These are phyloP conservation scores for Aspergillus fijiensis DNA, from an alignment of 2,329 filamentous ascomycete species.

Conservation along the genomic window DNA sequence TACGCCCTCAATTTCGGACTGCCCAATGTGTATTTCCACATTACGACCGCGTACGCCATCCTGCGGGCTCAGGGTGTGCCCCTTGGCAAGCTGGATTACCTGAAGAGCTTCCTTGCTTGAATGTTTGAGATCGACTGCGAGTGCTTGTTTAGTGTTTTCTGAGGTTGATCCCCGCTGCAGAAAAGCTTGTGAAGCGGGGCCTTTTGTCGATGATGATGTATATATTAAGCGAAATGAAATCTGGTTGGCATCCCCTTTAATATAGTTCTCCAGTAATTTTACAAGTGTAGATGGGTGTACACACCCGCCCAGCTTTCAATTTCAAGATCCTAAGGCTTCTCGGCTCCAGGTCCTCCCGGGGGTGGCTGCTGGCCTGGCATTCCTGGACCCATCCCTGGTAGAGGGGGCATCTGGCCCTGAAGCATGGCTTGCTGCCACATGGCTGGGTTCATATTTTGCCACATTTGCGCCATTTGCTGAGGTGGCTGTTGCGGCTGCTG, in stretches of 20 bases:
- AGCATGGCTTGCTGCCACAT: neutral
- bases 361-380: neutral
- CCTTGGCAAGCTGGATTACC: conserved; percentile 61
- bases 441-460: neutral
- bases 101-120: conserved; percentile 25
- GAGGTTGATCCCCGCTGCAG: neutral
- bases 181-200: neutral
- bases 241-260: too few species aligned
- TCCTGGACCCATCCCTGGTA: neutral
- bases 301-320: too few species aligned
- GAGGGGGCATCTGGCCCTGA: neutral
- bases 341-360: neutral
- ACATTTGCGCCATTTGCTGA: neutral
- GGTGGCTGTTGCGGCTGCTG: neutral
- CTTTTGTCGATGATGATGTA: neutral
- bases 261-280: too few species aligned
- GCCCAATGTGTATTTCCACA: conserved; percentile 66
- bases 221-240: neutral
- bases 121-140: too few species aligned
- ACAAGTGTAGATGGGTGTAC: too few species aligned
- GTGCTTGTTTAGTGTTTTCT: too few species aligned
- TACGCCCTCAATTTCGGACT: conserved; percentile 53
- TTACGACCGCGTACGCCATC: conserved; percentile 59
- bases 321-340: neutral
- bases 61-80: conserved; percentile 61